Percentiles rank a stretch among this genome's conserved stretches.
These are phyloP conservation scores for Aspergillus novoparasiticus DNA, from an alignment of 2,329 filamentous ascomycete genomes.

Conservation along the genomic window DNA sequence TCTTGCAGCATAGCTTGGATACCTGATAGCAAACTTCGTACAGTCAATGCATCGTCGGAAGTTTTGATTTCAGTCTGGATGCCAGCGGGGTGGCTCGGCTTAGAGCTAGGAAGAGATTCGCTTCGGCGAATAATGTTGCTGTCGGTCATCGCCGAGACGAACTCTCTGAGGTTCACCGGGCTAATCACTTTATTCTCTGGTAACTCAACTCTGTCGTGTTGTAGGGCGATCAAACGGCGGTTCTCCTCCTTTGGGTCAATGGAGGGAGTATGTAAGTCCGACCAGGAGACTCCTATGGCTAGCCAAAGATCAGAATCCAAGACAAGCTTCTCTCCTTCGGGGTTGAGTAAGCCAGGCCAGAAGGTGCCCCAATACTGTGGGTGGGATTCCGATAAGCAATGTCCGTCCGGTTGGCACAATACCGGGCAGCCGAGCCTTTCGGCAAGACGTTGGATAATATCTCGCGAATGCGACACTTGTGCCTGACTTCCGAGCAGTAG, in stretches of 20 bases:
- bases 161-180: not conserved
- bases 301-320: conserved; percentile 10
- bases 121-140: not conserved
- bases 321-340: conserved; percentile 3
- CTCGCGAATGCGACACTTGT: not conserved
- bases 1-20: conserved; percentile 7
- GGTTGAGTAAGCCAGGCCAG: conserved; percentile 7
- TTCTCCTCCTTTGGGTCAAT: not conserved
- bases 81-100: not conserved
- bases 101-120: not conserved
- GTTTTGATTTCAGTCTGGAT: not conserved
- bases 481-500: conserved; percentile 9
- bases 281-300: conserved; percentile 7
- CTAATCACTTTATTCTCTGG: not conserved
- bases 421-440: conserved; percentile 12
- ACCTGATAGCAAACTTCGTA: not conserved
- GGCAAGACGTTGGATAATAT: conserved; percentile 5
- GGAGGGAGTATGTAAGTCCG: not conserved
- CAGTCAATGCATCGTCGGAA: not conserved
- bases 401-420: conserved; percentile 13
- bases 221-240: conserved; percentile 5
- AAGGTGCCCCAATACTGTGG: conserved; percentile 11
- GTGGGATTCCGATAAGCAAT: conserved; percentile 8
- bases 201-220: not conserved
- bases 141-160: not conserved